phyloP scores from a whole-genome alignment of 2,329 filamentous ascomycete genomes.

The Aspergillus sp. region DNA sequence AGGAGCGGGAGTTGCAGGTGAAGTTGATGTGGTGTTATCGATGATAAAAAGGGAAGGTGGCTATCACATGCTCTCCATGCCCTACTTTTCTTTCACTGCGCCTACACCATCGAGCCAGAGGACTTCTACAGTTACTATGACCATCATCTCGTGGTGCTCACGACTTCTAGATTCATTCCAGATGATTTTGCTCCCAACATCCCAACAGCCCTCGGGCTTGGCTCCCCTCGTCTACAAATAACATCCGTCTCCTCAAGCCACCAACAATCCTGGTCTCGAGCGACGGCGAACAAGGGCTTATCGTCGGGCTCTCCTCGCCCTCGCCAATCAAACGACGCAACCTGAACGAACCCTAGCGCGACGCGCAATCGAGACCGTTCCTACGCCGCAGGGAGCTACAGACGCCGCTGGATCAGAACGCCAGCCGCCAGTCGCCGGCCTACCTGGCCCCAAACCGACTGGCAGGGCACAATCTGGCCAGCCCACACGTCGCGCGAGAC shows the following conservation, averaged over 20 bases:
- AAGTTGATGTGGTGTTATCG: neutral
- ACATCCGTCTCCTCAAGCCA: too few species aligned
- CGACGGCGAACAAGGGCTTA: neutral
- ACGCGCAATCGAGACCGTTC: neutral
- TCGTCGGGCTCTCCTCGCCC: neutral
- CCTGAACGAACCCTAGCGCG: neutral
- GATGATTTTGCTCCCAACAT: neutral
- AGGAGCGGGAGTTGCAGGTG: neutral
- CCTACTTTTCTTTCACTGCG: neutral
- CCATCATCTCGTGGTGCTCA: too few species aligned
- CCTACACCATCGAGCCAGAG: too few species aligned
- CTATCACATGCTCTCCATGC: neutral
- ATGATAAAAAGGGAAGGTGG: neutral
- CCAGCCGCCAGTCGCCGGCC: constrained; percentile 35
- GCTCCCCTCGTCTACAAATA: too few species aligned
- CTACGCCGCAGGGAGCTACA: neutral
- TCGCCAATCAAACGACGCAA: neutral
- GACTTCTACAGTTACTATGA: too few species aligned
- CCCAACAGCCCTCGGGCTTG: neutral
- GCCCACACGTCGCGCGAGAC: constrained; percentile 20
- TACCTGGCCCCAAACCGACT: constrained; percentile 37
- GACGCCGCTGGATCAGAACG: constrained; percentile 29
- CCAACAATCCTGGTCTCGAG: too few species aligned
- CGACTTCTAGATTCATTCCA: too few species aligned
- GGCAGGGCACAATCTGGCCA: constrained; percentile 42